Evolutionary conservation across 75 land plant species (phyloP).

Genomic region (Cryptomeria japonica): DNA sequence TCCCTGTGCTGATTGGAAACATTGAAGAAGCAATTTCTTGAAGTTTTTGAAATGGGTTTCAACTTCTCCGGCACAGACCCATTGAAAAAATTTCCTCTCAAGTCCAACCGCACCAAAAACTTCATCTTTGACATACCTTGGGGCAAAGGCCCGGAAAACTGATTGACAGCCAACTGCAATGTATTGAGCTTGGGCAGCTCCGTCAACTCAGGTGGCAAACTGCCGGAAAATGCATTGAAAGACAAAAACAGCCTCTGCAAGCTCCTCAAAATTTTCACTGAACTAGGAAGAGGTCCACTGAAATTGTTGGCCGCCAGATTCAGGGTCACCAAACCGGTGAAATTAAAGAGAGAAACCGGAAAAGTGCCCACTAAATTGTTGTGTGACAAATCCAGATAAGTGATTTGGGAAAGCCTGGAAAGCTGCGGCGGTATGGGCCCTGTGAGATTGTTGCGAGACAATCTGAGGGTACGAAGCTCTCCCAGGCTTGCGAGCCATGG

Average conservation of each 20-base stretch:
- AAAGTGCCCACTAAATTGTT: slow-evolving; percentile 3
- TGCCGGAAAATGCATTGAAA: slow-evolving; percentile 15
- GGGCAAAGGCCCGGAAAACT: slow-evolving; percentile 22
- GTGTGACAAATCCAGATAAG: slow-evolving; percentile 13
- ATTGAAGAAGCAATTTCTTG: slow-evolving; percentile 22
- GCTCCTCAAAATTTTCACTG: not conserved
- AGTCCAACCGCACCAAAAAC: slow-evolving; percentile 9
- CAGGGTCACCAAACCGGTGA: not conserved
- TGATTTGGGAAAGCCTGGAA: not conserved
- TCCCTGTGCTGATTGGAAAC: slow-evolving; percentile 16
- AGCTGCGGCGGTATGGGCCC: slow-evolving; percentile 40
- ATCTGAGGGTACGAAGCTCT: slow-evolving; percentile 24
- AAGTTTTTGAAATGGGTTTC: not conserved
- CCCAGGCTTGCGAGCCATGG: not conserved
- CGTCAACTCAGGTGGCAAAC: slow-evolving; percentile 11
- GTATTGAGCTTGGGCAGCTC: not conserved
- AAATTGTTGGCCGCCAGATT: slow-evolving; percentile 29
- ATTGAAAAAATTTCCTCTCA: slow-evolving; percentile 21
- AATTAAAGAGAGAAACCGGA: not conserved
- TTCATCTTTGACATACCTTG: not conserved
- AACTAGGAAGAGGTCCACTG: slow-evolving; percentile 16
- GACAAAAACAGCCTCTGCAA: slow-evolving; percentile 7
- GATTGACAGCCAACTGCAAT: slow-evolving; percentile 21
- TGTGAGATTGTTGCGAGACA: slow-evolving; percentile 28
- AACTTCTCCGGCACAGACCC: slow-evolving; percentile 11